phyloP scores from a whole-genome alignment of 306 rosid genomes.

The Citrullus colocynthis region DNA sequence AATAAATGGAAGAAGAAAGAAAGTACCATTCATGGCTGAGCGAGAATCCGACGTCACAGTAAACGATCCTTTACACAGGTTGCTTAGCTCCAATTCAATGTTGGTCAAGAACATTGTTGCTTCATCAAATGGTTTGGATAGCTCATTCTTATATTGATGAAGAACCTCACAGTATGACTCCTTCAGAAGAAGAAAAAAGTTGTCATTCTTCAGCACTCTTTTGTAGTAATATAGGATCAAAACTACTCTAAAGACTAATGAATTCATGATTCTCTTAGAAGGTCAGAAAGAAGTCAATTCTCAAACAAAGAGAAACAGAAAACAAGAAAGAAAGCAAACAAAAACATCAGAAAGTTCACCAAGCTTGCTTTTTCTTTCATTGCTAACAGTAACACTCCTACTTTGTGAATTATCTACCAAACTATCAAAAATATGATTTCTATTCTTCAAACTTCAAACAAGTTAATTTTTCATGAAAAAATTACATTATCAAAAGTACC shows the following conservation, averaged over 20 bases:
- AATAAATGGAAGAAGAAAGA: background rate
- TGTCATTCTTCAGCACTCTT: too few relatives aligned
- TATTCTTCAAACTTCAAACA: background rate
- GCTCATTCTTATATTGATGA: constrained; percentile 48
- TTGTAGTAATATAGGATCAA: too few relatives aligned
- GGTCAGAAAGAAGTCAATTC: background rate
- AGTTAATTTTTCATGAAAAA: background rate
- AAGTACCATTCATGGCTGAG: constrained; percentile 24
- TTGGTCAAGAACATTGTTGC: constrained; percentile 46
- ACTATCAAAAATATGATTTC: background rate
- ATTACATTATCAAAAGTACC: background rate
- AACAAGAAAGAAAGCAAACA: background rate
- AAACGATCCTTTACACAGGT: constrained; percentile 52
- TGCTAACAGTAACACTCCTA: background rate
- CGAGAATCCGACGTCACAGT: constrained; percentile 19
- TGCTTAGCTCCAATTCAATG: constrained; percentile 51
- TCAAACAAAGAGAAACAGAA: background rate
- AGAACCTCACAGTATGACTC: constrained; percentile 59
- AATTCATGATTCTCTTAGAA: background rate
- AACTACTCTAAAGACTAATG: too few relatives aligned
- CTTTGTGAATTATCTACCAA: background rate
- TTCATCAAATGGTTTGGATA: constrained; percentile 58
- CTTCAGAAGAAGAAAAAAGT: constrained; percentile 11
- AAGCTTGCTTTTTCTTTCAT: background rate
- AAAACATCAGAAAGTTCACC: background rate